Base-by-base conservation (phyloP, 768 basidiomycete species). In the Lactarius tabidus region DNA sequence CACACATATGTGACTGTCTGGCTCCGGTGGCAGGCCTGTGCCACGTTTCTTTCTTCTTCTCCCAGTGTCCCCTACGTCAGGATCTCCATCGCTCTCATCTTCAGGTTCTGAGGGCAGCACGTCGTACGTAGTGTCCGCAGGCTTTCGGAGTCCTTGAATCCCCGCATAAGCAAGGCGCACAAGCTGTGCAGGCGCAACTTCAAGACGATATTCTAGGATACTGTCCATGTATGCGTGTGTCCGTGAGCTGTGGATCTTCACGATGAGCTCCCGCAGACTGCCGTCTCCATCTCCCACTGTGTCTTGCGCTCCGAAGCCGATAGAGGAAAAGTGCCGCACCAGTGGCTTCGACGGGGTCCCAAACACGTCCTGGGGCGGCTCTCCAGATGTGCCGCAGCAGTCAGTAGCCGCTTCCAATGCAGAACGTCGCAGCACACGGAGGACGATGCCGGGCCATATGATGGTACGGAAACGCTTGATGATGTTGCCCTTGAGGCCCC, bases 141-240 rank as follows among this genome's bases (percentile, higher is more conserved):
- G 70, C 39, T 78, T n/a, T n/a, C n/a, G n/a, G n/a, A n/a, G n/a
- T n/a, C n/a, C n/a, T n/a, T n/a, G n/a, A n/a, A n/a, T n/a, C n/a
- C n/a, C n/a, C n/a, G n/a, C n/a, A n/a, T n/a, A n/a, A n/a, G n/a
- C n/a, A n/a, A n/a, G n/a, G n/a, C n/a, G n/a, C n/a, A n/a, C n/a
- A n/a, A n/a, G n/a, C n/a, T n/a, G n/a, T n/a, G n/a, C n/a, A n/a
- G n/a, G n/a, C n/a, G n/a, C n/a, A n/a, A n/a, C n/a, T n/a, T n/a
- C n/a, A n/a, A n/a, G n/a, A n/a, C n/a, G n/a, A n/a, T 93, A 94
- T 74, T 96, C 93, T 45, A 86, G 78, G 1, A 86, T 77, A 8
- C 79, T 75, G 69, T 92, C 91, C 0, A 91, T 91, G 14, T 83
- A 90, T 0, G 81, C 79, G 69, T 94, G 93, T 5, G 75, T 78